Percentiles rank a stretch among this genome's conserved stretches.
phyloP scores from a whole-genome alignment of 177 flowering plant species.

The Vitis hybrid region DNA sequence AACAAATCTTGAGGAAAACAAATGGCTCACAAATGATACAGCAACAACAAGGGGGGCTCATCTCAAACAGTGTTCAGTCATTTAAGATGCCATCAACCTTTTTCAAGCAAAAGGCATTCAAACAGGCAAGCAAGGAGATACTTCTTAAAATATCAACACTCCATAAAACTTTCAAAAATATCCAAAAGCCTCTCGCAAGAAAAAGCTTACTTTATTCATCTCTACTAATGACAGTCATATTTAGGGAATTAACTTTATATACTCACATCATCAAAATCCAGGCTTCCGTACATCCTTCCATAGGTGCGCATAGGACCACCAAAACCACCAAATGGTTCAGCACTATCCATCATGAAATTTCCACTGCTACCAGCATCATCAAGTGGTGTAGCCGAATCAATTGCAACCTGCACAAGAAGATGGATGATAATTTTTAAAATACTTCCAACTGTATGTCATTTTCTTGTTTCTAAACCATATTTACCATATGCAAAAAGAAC shows the following conservation, averaged over 20 bases:
- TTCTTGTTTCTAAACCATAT: background rate
- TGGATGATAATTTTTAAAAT: background rate
- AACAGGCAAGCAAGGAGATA: no score
- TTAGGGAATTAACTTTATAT: background rate
- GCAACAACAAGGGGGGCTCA: no score
- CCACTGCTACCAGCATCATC: slow-evolving; percentile 83
- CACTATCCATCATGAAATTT: slow-evolving; percentile 35
- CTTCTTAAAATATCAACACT: no score
- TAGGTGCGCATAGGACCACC: slow-evolving; percentile 84
- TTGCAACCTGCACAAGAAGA: slow-evolving; percentile 68
- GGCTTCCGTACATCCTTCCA: slow-evolving; percentile 80
- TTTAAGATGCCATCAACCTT: no score
- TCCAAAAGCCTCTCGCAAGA: background rate
- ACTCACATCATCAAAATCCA: slow-evolving; percentile 92
- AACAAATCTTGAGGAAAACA: no score
- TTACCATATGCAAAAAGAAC: background rate
- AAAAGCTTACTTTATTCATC: background rate
- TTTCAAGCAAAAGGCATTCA: no score
- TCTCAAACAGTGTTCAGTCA: no score
- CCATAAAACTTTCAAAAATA: background rate
- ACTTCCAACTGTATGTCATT: background rate
- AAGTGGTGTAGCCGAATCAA: slow-evolving; percentile 94
- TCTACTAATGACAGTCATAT: background rate
- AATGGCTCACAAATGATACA: no score
- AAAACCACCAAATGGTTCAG: slow-evolving; percentile 72